Evolutionary conservation across 1,139 yeast genomes (phyloP), one percentile per base, ranked within the genome.

Genomic region (Sugiyamaella xylanicola): DNA sequence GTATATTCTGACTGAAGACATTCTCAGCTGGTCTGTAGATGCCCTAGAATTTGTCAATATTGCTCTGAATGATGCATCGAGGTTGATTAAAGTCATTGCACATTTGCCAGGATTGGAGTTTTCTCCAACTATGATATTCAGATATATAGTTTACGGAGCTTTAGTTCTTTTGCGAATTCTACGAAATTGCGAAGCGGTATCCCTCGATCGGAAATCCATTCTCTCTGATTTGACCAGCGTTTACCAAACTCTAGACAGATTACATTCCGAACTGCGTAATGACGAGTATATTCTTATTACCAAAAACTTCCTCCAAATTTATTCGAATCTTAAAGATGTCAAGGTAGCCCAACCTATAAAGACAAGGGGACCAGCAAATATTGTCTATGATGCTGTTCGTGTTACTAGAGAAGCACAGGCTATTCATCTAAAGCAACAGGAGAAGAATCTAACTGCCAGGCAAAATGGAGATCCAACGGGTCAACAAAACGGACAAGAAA

Each of bases 311-410:
- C 50, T 53, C 11, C 49, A 48, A 15, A 35, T 46, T 2, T 53
- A 48, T 45, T 40, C 42, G 7, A 27, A 15, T 9, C 20, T 53
- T 8, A 32, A 35, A 5, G 45, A 48, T 17, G 48, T 20, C 25
- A 45, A 43, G 11, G 21, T 41, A 2, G 16, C 50, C 19, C 48
- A 39, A 21, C 56, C 56, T 9, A 41, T 53, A 4, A 49, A 45
- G 15, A 19, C 53, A 4, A 32, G 56, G 13, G 53, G 56, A 16
- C 40, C 53, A 19, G 43, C 56, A 3, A 53, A 53, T 43, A 15
- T 53, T 37, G 48, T 48, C 3, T 53, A 43, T 35, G 47, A 53
- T 37, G 53, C 56, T 9, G 45, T 53, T n/a, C 35, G 48, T 15
- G 45, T 36, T 4, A 44, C 53, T 4, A 21, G 50, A 20, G 56